phyloP scores from a whole-genome alignment of 495 filamentous ascomycete species.

The Penicillium pulvis region DNA sequence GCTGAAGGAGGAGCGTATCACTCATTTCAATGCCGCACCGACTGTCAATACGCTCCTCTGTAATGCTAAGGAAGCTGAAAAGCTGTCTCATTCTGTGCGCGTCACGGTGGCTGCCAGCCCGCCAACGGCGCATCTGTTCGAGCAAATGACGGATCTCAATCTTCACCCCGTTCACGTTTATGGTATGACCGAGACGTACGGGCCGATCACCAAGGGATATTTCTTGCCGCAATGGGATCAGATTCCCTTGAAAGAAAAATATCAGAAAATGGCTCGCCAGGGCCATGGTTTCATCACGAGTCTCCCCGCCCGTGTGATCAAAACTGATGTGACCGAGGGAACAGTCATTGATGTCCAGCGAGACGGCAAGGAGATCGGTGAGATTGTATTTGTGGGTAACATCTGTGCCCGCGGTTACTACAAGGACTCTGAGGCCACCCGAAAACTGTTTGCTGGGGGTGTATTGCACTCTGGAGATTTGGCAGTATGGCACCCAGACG shows the following conservation, averaged over 20 bases:
- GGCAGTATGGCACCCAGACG: conserved; percentile 89
- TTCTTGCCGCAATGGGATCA: conserved; percentile 78
- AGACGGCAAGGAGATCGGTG: conserved; percentile 88
- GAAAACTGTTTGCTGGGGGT: conserved; percentile 85
- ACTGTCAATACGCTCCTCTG: conserved; percentile 96
- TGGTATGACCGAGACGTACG: conserved; percentile 93
- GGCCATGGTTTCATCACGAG: conserved; percentile 90
- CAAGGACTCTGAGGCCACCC: conserved; percentile 84
- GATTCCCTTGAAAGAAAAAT: conserved; percentile 71
- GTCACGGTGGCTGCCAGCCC: conserved; percentile 94
- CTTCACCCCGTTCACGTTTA: conserved; percentile 93
- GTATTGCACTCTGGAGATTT: conserved; percentile 88
- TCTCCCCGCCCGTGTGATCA: conserved; percentile 80
- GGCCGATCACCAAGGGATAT: conserved; percentile 94
- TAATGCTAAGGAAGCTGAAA: conserved; percentile 67
- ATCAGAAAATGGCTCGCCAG: conserved; percentile 84
- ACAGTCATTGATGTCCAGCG: conserved; percentile 73
- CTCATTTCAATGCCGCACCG: conserved; percentile 94
- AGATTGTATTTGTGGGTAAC: conserved; percentile 89
- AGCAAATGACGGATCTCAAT: conserved; percentile 87
- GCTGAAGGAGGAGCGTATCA: conserved; percentile 80
- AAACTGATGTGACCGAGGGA: conserved; percentile 68
- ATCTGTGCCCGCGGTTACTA: conserved; percentile 92
- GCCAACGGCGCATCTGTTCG: conserved; percentile 84
- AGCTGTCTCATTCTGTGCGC: conserved; percentile 68